Base-by-base conservation (phyloP, 2,329 filamentous ascomycete species). In the Herpomyces periplanetae region DNA sequence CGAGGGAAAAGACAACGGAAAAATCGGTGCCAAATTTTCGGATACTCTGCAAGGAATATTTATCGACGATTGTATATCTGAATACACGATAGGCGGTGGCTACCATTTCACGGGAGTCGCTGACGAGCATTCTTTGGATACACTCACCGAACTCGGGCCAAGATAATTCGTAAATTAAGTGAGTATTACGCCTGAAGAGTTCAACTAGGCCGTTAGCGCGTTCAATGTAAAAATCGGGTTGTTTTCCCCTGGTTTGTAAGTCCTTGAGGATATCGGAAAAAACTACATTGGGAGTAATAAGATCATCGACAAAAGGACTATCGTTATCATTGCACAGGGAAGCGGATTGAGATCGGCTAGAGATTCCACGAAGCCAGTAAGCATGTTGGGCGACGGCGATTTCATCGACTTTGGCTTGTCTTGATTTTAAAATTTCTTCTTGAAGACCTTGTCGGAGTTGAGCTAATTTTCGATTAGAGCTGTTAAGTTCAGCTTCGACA, bases 101-200 rank as follows among this genome's bases (percentile, higher is more conserved):
- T 10, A 87, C 69, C 5, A 91, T 75, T 41, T 96, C 84, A 27
- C 75, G 58, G 35, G 66, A 88, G 28, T 88, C 75, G 33, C 75
- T 88, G 22, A 96, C 45, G 10, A 96, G 57, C 68, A 96, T 84
- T 28, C 68, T 60, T 39, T 96, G 80, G 45, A 91, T 73, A 16
- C 80, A 55, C 18, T 84, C 41, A 2, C 84, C 80, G 38, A 96
- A 96, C 2, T 85, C 60, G 3, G 71, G 65, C 80, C 80, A 96
- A 1, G 69, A 73, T 18, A 96, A 43, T 37, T 96, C 84, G 35
- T 91, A 88, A 34, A 96, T 96, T 22, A 96, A 48, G 1, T 68
- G 75, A 1, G 71, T 68, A 37, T 91, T 58, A 20, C 69, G 53
- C 36, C 75, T 87, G 41, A 96, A 85, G n/a, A 96, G 47, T 25